These are phyloP conservation scores for Zygnema cylindricum DNA, from an alignment of 139 green algal genomes.

Conservation along the genomic window DNA sequence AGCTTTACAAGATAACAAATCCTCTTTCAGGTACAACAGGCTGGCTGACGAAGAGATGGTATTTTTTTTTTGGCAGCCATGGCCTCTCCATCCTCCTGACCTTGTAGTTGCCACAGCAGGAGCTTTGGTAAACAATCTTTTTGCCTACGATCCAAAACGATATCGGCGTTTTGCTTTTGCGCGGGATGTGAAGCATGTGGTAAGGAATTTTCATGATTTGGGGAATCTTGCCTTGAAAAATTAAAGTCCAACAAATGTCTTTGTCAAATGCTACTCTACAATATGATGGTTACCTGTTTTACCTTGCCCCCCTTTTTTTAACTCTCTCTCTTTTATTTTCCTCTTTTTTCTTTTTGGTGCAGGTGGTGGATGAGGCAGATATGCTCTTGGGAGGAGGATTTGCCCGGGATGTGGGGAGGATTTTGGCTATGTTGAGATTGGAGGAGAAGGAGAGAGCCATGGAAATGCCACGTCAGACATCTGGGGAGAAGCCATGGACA, in stretches of 20 bases:
- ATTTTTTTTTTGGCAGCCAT: constrained; percentile 46
- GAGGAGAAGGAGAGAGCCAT: constrained; percentile 44
- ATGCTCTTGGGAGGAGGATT: constrained; percentile 85
- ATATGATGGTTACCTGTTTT: background rate
- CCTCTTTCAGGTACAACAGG: too few relatives aligned
- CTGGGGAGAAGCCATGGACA: background rate
- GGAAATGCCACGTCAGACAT: background rate
- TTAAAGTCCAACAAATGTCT: too few relatives aligned
- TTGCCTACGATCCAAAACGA: constrained; percentile 45
- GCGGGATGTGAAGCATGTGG: constrained; percentile 38
- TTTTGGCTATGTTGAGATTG: constrained; percentile 70
- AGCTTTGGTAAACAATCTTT: constrained; percentile 60
- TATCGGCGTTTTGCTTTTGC: constrained; percentile 48
- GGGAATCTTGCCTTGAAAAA: too few relatives aligned
- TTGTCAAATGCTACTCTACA: background rate
- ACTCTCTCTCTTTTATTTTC: too few relatives aligned
- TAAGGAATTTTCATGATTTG: too few relatives aligned
- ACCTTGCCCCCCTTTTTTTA: background rate
- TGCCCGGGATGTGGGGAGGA: constrained; percentile 62
- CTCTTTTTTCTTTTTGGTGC: too few relatives aligned
- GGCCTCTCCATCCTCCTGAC: constrained; percentile 40
- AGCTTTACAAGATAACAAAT: too few relatives aligned
- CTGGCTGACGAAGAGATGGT: too few relatives aligned
- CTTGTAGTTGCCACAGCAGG: constrained; percentile 53
- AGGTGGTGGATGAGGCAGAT: constrained; percentile 96